A percentile compares a stretch with the other conserved stretches of the same genome.
Evolutionary conservation across 352 stramenopile genomes (phyloP).

Genomic region (Pythium sp.): DNA sequence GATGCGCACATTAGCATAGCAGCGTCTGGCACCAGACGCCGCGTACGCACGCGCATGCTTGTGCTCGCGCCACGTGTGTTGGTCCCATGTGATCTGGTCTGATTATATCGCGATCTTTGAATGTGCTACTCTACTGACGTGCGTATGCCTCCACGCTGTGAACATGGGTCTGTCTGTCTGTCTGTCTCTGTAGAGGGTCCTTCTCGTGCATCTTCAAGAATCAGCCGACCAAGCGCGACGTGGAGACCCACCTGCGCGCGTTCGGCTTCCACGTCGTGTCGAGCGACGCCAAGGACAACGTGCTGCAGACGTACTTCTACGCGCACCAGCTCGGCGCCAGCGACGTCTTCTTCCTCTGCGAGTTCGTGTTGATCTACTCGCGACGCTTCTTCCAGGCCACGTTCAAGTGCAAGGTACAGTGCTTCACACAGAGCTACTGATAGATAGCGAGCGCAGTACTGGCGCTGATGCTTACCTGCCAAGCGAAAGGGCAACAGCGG

Average conservation of each 20-base stretch:
- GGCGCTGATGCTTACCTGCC: too few relatives aligned
- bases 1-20: neutral
- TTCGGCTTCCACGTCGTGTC: slow-evolving; percentile 60
- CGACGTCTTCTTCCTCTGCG: slow-evolving; percentile 56
- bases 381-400: slow-evolving; percentile 79
- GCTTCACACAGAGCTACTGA: neutral
- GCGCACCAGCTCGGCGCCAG: slow-evolving; percentile 39
- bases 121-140: slow-evolving; percentile 16
- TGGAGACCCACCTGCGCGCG: slow-evolving; percentile 41
- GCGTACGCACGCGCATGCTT: neutral
- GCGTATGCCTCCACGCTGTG: neutral
- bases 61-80: neutral
- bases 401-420: slow-evolving; percentile 75
- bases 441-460: neutral
- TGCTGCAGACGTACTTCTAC: slow-evolving; percentile 75
- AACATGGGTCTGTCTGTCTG: neutral
- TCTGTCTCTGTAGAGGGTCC: slow-evolving; percentile 38
- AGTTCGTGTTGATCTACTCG: slow-evolving; percentile 74
- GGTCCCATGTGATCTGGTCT: neutral
- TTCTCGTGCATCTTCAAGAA: slow-evolving; percentile 75
- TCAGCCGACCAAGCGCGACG: slow-evolving; percentile 36
- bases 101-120: slow-evolving; percentile 11
- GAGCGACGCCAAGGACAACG: slow-evolving; percentile 47
- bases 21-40: too few relatives aligned
- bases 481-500: neutral